Evolutionary conservation across 1,284 basidiomycete genomes (phyloP).

Genomic region (Chalciporus sp.): DNA sequence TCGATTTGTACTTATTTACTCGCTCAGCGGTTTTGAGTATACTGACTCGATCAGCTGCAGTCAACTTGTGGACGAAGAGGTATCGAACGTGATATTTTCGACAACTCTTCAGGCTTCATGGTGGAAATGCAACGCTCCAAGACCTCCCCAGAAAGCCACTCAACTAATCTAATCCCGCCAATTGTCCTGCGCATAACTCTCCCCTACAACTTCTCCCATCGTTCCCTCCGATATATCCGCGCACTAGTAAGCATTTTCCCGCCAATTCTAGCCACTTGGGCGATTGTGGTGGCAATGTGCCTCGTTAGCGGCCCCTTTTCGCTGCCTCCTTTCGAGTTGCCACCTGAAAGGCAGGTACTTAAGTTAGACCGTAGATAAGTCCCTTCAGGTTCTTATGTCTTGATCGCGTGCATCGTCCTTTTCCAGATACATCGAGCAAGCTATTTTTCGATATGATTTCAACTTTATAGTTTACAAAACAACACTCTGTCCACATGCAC

Average conservation of each 20-base stretch:
- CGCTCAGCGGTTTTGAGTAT: constrained; percentile 31
- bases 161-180: constrained; percentile 6
- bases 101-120: constrained; percentile 22
- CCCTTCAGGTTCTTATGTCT: too few relatives aligned
- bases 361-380: too few relatives aligned
- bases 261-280: constrained; percentile 27
- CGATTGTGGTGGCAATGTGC: constrained; percentile 26
- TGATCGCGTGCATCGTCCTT: too few relatives aligned
- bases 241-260: not conserved
- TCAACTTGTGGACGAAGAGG: constrained; percentile 19
- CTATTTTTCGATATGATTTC: too few relatives aligned
- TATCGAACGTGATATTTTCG: constrained; percentile 19
- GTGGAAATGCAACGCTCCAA: constrained; percentile 32
- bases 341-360: constrained; percentile 21
- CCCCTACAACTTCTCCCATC: constrained; percentile 14
- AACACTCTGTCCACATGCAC: too few relatives aligned
- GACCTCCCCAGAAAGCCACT: constrained; percentile 32
- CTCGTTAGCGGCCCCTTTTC: constrained; percentile 21
- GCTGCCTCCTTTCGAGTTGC: constrained; percentile 30
- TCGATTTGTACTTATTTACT: constrained; percentile 21
- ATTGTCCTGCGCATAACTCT: constrained; percentile 8
- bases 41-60: constrained; percentile 19
- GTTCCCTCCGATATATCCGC: constrained; percentile 1
- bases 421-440: too few relatives aligned
- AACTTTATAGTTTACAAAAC: too few relatives aligned